phyloP scores from a whole-genome alignment of 2,329 filamentous ascomycete genomes.

The Aotearoamyces nothofagi region DNA sequence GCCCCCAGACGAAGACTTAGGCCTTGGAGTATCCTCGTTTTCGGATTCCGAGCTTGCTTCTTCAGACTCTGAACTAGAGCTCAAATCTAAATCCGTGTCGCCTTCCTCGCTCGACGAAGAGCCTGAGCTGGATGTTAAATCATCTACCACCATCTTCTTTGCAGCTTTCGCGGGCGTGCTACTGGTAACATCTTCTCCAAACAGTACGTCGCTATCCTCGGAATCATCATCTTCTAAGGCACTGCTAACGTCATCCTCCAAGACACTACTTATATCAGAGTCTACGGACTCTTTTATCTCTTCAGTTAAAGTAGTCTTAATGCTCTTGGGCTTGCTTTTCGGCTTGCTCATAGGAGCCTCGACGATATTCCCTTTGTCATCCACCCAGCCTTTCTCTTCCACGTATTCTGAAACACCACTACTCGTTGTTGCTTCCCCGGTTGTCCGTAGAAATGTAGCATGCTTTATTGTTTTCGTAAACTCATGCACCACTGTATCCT shows the following conservation, averaged over 20 bases:
- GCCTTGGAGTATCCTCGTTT: slow-evolving; percentile 3
- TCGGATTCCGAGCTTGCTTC: slow-evolving; percentile 6
- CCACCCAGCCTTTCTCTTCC: slow-evolving; percentile 79
- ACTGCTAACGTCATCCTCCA: too few relatives aligned
- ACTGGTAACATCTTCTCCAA: too few relatives aligned
- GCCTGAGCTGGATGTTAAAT: neutral
- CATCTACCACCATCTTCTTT: slow-evolving; percentile 1
- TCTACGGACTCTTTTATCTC: slow-evolving; percentile 2
- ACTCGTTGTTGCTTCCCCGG: slow-evolving; percentile 24
- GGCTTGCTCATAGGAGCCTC: slow-evolving; percentile 28
- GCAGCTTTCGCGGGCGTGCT: too few relatives aligned
- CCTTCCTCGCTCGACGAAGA: slow-evolving; percentile 3
- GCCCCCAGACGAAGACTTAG: too few relatives aligned
- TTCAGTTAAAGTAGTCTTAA: too few relatives aligned
- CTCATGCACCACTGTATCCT: slow-evolving; percentile 66
- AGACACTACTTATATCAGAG: too few relatives aligned
- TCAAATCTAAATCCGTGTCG: neutral
- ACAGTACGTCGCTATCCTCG: too few relatives aligned
- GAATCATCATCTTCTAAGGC: too few relatives aligned
- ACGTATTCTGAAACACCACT: slow-evolving; percentile 50
- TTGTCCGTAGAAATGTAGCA: slow-evolving; percentile 62
- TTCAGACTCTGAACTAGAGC: slow-evolving; percentile 1
- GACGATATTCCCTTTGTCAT: slow-evolving; percentile 61
- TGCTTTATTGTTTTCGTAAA: slow-evolving; percentile 76
- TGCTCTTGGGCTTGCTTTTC: slow-evolving; percentile 4